Percentiles rank a stretch among this genome's conserved stretches.
phyloP scores from a whole-genome alignment of 1,139 yeast species.

The Nakaseomyces delphensis region DNA sequence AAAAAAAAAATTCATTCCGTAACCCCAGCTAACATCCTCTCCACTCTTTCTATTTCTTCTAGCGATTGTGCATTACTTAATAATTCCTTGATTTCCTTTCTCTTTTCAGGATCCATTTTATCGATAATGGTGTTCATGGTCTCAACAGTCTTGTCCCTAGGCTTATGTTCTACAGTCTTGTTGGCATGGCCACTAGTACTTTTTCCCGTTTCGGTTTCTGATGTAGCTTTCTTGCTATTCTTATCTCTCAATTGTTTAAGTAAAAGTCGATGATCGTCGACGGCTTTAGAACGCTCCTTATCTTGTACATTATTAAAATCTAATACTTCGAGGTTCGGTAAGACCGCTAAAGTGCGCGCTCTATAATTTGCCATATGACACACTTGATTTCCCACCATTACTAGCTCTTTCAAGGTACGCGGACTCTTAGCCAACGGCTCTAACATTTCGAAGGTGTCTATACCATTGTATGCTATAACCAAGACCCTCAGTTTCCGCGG shows the following conservation, averaged over 20 bases:
- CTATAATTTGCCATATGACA: constrained; percentile 49
- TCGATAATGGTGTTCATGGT: constrained; percentile 31
- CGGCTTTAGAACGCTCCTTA: constrained; percentile 40
- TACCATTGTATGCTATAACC: constrained; percentile 22
- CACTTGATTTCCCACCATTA: constrained; percentile 57
- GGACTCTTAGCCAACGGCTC: constrained; percentile 20
- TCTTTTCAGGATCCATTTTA: constrained; percentile 46
- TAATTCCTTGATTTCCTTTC: constrained; percentile 41
- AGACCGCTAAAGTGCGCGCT: constrained; percentile 46
- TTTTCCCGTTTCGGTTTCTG: background rate
- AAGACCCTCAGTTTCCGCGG: constrained; percentile 23
- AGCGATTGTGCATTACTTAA: constrained; percentile 56
- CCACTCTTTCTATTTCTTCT: constrained; percentile 68
- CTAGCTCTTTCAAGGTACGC: constrained; percentile 34
- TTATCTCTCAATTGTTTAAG: background rate
- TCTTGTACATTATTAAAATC: constrained; percentile 59
- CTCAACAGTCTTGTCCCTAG: constrained; percentile 27
- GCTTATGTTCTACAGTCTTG: background rate
- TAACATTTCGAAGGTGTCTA: constrained; percentile 18
- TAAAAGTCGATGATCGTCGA: background rate
- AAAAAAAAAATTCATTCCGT: background rate
- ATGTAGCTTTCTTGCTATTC: background rate
- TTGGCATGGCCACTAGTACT: background rate
- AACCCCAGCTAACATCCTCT: constrained; percentile 34
- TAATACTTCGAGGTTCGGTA: constrained; percentile 54